Evolutionary conservation across 108 stramenopile genomes (phyloP).

Genomic region (Stephanodiscus triporus): DNA sequence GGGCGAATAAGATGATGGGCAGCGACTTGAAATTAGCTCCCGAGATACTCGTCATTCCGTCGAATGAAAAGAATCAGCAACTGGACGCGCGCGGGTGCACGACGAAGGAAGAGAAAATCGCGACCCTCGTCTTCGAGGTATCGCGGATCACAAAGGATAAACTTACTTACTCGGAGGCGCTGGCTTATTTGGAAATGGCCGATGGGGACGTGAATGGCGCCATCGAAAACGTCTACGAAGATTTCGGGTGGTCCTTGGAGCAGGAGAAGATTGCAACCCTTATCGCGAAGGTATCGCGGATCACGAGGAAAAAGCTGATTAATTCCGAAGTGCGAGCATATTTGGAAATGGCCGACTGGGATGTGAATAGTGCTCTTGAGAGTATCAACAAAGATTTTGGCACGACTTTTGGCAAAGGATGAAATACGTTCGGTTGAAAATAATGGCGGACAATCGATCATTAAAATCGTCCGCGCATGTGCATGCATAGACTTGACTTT

Average conservation of each 20-base stretch:
- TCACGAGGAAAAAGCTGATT: background rate
- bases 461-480: too few species aligned
- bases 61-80: too few species aligned
- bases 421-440: too few species aligned
- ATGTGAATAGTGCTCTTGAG: background rate
- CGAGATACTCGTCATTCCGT: too few species aligned
- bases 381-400: background rate
- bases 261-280: conserved; percentile 38
- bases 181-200: background rate
- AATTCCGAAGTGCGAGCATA: background rate
- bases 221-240: background rate
- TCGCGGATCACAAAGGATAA: background rate
- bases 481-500: too few species aligned
- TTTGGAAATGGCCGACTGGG: conserved; percentile 9
- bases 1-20: too few species aligned
- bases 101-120: too few species aligned
- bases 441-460: too few species aligned
- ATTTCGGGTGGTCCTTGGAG: conserved; percentile 21
- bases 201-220: background rate
- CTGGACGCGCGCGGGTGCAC: too few species aligned
- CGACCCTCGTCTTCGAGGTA: conserved; percentile 1
- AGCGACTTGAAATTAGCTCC: too few species aligned
- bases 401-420: background rate
- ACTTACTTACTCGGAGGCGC: background rate
- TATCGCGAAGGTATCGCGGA: conserved; percentile 7